Evolutionary conservation across 2,329 filamentous ascomycete species (phyloP), one percentile per base, ranked within the genome.

Genomic region (Penicillium decumbens): DNA sequence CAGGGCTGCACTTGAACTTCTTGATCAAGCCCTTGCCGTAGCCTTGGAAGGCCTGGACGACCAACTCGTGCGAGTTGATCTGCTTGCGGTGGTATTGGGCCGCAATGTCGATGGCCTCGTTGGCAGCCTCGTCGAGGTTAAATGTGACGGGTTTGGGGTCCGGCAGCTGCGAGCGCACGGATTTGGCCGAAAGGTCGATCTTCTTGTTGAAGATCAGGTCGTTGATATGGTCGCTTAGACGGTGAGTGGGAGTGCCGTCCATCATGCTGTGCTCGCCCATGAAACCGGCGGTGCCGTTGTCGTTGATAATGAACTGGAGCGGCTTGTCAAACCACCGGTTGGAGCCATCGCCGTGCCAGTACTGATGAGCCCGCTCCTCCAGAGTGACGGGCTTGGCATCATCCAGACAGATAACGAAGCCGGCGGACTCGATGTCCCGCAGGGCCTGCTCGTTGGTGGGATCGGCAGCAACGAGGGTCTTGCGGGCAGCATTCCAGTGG

Each of bases 261-360:
- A 98, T 98, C 93, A 98, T 97, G 64, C 88, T 95, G 80, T 98
- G 93, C 75, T 98, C 93, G 65, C 93, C 93, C 80, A 90, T 92
- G 80, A 98, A 98, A 54, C 93, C 93, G 2, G 93, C 88, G 6
- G 93, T 95, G 61, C 93, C 93, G 70, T 98, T 98, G 70, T 98
- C 91, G 72, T 95, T 96, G 75, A 98, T 72, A 69, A 98, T 95
- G 76, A 98, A 97, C 74, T 98, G 92, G 46, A 95, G 77, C 5
- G 93, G 93, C 80, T 98, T 98, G 80, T 98, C 93, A 67, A 85
- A 97, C 91, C 91, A 98, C 59, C 93, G 84, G 78, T 98, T 98
- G 61, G 82, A 78, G 49, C 93, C 93, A 65, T 98, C 92, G 46
- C 93, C 93, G 74, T 97, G 92, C 95, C 93, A 98, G 81, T 96